phyloP scores from a whole-genome alignment of 768 basidiomycete genomes.

The Trametes sanguinea region DNA sequence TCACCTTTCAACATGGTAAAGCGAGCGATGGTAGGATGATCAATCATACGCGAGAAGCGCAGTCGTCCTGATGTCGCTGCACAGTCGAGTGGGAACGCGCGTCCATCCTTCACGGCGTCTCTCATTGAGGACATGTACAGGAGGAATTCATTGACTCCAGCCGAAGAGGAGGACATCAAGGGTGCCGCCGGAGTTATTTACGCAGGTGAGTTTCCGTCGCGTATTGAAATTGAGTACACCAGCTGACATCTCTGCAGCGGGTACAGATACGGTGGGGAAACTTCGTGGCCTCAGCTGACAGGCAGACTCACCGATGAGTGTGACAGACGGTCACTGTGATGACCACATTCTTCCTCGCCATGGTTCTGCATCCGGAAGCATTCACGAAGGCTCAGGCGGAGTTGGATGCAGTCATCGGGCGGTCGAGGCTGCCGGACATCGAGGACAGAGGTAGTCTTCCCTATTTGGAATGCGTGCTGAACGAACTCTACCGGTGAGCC shows the following conservation, averaged over 20 bases:
- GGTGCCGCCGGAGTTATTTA: slow-evolving; percentile 27
- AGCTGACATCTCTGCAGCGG: slow-evolving; percentile 22
- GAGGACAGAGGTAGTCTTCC: slow-evolving; percentile 43
- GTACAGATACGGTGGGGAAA: slow-evolving; percentile 26
- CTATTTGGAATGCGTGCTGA: slow-evolving; percentile 42
- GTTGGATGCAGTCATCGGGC: slow-evolving; percentile 45
- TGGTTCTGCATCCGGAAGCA: slow-evolving; percentile 42
- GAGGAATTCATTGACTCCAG: slow-evolving; percentile 12
- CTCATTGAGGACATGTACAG: slow-evolving; percentile 21
- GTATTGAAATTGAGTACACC: not conserved
- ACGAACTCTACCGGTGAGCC: slow-evolving; percentile 36
- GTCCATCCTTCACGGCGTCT: slow-evolving; percentile 23
- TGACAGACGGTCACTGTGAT: slow-evolving; percentile 42
- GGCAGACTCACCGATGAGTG: not conserved
- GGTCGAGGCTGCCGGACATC: slow-evolving; percentile 41
- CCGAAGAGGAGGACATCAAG: slow-evolving; percentile 28
- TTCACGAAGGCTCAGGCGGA: slow-evolving; percentile 45
- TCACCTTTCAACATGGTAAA: slow-evolving; percentile 27
- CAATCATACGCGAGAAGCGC: not conserved
- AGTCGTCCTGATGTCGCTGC: not conserved
- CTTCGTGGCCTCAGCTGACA: not conserved
- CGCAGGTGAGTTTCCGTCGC: slow-evolving; percentile 19
- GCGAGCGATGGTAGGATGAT: slow-evolving; percentile 11
- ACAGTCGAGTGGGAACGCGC: slow-evolving; percentile 25
- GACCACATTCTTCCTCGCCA: slow-evolving; percentile 43